These are phyloP conservation scores for Fragosphaeria purpurea DNA, from an alignment of 2,329 filamentous ascomycete species.

Conservation along the genomic window DNA sequence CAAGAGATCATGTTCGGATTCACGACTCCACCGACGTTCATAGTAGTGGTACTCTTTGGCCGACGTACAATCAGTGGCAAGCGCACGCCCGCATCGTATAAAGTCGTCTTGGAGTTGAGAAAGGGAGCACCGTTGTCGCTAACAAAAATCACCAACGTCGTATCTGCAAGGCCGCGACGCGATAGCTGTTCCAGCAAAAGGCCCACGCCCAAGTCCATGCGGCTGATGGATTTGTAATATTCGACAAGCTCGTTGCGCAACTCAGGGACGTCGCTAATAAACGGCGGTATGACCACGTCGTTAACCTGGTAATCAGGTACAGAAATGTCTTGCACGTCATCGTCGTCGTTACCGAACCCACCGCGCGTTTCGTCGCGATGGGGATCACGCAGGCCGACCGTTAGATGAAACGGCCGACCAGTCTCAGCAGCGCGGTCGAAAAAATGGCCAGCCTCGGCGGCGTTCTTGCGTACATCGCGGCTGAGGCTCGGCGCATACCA, in stretches of 20 bases:
- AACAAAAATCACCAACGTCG: constrained; percentile 34
- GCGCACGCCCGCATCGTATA: constrained; percentile 36
- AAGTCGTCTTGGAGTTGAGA: constrained; percentile 40
- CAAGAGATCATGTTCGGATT: constrained; percentile 36
- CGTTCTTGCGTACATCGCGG: constrained; percentile 31
- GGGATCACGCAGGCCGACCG: constrained; percentile 35
- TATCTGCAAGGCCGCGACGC: constrained; percentile 19
- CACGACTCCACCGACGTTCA: constrained; percentile 13
- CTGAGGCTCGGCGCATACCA: constrained; percentile 28
- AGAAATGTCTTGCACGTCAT: constrained; percentile 16
- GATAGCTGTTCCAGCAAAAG: constrained; percentile 26
- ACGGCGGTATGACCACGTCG: constrained; percentile 30
- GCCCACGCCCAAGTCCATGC: constrained; percentile 32
- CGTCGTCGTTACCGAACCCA: constrained; percentile 33
- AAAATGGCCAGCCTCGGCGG: constrained; percentile 27
- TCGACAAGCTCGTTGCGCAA: constrained; percentile 31
- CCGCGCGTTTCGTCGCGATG: constrained; percentile 31
- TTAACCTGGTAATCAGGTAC: constrained; percentile 16
- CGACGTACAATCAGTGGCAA: constrained; percentile 31
- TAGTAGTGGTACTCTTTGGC: constrained; percentile 17
- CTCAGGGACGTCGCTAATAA: constrained; percentile 30
- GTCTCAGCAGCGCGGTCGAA: constrained; percentile 23
- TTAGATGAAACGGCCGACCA: constrained; percentile 31
- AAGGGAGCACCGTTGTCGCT: constrained; percentile 41
- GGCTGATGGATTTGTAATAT: constrained; percentile 31